Evolutionary conservation across 1,284 basidiomycete genomes (phyloP).

Genomic region (Apiotrichum gracile): DNA sequence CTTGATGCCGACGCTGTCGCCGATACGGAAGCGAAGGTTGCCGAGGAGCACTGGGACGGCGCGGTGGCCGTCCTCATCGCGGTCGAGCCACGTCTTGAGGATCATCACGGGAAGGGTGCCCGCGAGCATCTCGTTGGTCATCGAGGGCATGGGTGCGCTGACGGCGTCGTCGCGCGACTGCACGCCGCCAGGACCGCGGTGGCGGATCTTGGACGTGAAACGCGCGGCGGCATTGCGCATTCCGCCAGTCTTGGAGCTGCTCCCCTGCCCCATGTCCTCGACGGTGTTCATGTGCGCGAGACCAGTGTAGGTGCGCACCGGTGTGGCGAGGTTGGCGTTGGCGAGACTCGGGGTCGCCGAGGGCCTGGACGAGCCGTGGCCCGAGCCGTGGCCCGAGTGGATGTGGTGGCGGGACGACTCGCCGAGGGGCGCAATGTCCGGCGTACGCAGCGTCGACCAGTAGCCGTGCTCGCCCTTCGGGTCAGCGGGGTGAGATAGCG

Average conservation of each 20-base stretch:
- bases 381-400: too few species aligned
- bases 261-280: not conserved
- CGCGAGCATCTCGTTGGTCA: slow-evolving; percentile 76
- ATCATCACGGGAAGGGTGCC: slow-evolving; percentile 76
- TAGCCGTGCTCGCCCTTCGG: not conserved
- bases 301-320: not conserved
- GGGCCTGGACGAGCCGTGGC: too few species aligned
- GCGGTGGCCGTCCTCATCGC: slow-evolving; percentile 77
- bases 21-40: slow-evolving; percentile 44
- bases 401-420: not conserved
- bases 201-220: not conserved
- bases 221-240: not conserved
- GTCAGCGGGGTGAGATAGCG: slow-evolving; percentile 1
- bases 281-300: not conserved
- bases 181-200: not conserved
- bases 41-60: slow-evolving; percentile 76
- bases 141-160: slow-evolving; percentile 53
- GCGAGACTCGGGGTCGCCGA: too few species aligned
- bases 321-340: not conserved
- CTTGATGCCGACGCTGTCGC: slow-evolving; percentile 39
- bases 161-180: not conserved
- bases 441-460: slow-evolving; percentile 1
- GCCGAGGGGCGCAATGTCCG: not conserved
- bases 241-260: not conserved
- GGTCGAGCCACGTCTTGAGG: slow-evolving; percentile 82